Evolutionary conservation across 257 asterid species (phyloP).

Genomic region (Gentiana macrophylla): DNA sequence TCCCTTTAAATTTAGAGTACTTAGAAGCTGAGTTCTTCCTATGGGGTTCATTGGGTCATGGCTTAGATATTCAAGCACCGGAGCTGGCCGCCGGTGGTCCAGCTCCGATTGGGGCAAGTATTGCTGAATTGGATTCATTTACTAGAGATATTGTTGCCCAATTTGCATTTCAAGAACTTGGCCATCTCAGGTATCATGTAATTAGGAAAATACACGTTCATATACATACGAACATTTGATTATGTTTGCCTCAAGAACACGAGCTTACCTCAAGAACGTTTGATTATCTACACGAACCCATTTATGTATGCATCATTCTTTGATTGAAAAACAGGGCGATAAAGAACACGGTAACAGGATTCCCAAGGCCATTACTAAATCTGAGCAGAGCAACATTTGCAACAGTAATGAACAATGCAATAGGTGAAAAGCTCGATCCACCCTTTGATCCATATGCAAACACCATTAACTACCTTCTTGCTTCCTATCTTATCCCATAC

Average conservation of each 20-base stretch:
- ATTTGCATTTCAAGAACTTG: constrained; percentile 83
- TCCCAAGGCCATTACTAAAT: constrained; percentile 63
- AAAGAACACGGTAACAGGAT: constrained; percentile 47
- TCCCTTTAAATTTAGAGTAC: constrained; percentile 66
- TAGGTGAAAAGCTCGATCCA: constrained; percentile 37
- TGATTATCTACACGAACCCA: neutral
- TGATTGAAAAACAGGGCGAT: constrained; percentile 45
- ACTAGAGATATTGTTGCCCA: constrained; percentile 47
- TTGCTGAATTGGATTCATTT: constrained; percentile 41
- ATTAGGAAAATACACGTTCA: no score
- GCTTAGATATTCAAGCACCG: constrained; percentile 45
- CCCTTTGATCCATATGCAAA: constrained; percentile 76
- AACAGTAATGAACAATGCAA: constrained; percentile 45
- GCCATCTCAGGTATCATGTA: constrained; percentile 54
- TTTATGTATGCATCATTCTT: neutral
- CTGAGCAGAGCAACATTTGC: constrained; percentile 51
- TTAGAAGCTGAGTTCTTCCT: constrained; percentile 81
- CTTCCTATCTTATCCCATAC: constrained; percentile 69
- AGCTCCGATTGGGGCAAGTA: constrained; percentile 38
- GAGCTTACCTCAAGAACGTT: no score
- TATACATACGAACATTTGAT: no score
- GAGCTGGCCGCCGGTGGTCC: constrained; percentile 56
- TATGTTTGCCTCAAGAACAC: no score
- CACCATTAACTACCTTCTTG: constrained; percentile 66
- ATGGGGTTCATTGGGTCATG: constrained; percentile 54